Conservation (phyloP, 2,329 filamentous ascomycete genomes). For the Botryosphaeria dothidea region DNA sequence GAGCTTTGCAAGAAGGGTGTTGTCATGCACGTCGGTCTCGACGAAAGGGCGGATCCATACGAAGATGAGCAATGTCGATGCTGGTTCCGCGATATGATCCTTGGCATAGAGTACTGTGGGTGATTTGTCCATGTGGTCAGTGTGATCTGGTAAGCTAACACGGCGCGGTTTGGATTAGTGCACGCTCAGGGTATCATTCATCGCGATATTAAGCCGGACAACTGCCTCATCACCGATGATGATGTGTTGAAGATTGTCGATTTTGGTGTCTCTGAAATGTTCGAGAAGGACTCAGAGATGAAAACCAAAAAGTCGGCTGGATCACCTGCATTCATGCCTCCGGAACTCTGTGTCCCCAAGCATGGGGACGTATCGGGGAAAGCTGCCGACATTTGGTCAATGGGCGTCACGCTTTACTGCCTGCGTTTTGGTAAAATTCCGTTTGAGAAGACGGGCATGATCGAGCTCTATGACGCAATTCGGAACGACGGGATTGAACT, state of each 20-base stretch:
- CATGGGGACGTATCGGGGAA: slow-evolving; percentile 87
- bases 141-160: not conserved
- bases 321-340: slow-evolving; percentile 90
- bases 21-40: slow-evolving; percentile 92
- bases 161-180: slow-evolving; percentile 53
- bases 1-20: slow-evolving; percentile 99
- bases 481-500: slow-evolving; percentile 67
- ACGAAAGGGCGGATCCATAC: slow-evolving; percentile 80
- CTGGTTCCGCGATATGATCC: slow-evolving; percentile 92
- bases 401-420: slow-evolving; percentile 94
- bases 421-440: slow-evolving; percentile 85
- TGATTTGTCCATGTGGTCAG: slow-evolving; percentile 24
- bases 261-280: slow-evolving; percentile 99
- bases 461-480: slow-evolving; percentile 90
- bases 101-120: slow-evolving; percentile 90
- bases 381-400: slow-evolving; percentile 96
- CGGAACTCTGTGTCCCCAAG: slow-evolving; percentile 83
- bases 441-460: slow-evolving; percentile 74
- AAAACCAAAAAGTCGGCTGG: slow-evolving; percentile 89
- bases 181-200: slow-evolving; percentile 95
- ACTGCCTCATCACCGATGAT: slow-evolving; percentile 84
- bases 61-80: slow-evolving; percentile 77
- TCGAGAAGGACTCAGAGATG: slow-evolving; percentile 86
- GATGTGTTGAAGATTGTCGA: slow-evolving; percentile 97
- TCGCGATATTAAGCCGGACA: slow-evolving; percentile 97